Percentiles rank a stretch among this genome's conserved stretches.
These are phyloP conservation scores for Thozetella sp. DNA, from an alignment of 495 filamentous ascomycete genomes.

Conservation along the genomic window DNA sequence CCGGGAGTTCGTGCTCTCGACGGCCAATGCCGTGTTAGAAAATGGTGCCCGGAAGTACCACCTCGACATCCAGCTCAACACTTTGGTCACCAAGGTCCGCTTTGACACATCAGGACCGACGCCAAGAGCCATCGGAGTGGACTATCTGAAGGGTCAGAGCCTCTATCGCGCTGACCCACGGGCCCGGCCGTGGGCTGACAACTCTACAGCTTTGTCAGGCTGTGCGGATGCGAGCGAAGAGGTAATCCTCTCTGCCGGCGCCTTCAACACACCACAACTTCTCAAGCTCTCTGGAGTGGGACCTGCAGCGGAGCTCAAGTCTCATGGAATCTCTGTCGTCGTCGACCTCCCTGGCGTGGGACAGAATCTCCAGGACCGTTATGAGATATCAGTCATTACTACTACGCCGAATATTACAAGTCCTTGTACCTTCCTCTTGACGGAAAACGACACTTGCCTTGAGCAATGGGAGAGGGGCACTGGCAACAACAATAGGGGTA, in stretches of 20 bases:
- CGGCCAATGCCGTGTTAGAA: constrained; percentile 46
- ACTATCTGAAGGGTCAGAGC: constrained; percentile 59
- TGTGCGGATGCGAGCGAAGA: constrained; percentile 53
- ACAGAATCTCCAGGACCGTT: constrained; percentile 66
- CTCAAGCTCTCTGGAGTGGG: constrained; percentile 69
- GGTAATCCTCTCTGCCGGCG: constrained; percentile 64
- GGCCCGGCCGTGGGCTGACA: constrained; percentile 17
- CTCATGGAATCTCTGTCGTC: constrained; percentile 50
- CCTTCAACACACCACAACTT: constrained; percentile 63
- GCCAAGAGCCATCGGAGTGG: constrained; percentile 61
- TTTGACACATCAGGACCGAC: constrained; percentile 44
- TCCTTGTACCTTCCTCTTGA: constrained; percentile 45
- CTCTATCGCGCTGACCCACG: constrained; percentile 63
- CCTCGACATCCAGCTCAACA: constrained; percentile 59
- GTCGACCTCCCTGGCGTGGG: constrained; percentile 63
- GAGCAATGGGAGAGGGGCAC: constrained; percentile 43
- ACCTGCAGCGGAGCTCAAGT: constrained; percentile 43
- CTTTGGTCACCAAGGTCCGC: constrained; percentile 59
- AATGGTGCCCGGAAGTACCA: constrained; percentile 58
- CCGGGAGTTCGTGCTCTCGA: constrained; percentile 55
- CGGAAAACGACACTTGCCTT: constrained; percentile 48
- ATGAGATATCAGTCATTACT: constrained; percentile 53
- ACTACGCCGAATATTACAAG: constrained; percentile 36
- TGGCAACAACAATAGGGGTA: constrained; percentile 38
- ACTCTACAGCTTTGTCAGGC: constrained; percentile 42